phyloP scores from a whole-genome alignment of 2,329 filamentous ascomycete genomes.

The Aspergillus fructus region DNA sequence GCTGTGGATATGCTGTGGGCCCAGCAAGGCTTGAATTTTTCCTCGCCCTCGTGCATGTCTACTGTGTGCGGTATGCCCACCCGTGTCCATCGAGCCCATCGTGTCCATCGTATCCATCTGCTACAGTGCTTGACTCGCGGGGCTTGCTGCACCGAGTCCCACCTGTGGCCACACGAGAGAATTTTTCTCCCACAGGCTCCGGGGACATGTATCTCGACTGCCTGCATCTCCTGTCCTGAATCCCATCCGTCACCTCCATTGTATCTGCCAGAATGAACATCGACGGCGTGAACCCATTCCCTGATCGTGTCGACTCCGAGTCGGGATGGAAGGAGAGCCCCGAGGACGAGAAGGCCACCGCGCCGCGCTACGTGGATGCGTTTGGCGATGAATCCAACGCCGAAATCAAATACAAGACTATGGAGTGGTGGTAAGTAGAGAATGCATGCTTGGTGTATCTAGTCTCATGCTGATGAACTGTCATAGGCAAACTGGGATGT shows the following conservation, averaged over 20 bases:
- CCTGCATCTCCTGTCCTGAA: neutral
- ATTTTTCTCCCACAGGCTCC: neutral
- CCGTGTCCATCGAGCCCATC: no score
- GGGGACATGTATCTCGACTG: neutral
- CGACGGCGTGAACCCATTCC: neutral
- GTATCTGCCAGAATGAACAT: neutral
- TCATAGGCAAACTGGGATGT: conserved; percentile 38
- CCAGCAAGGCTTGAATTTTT: no score
- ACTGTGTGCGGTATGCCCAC: no score
- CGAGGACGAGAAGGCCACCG: neutral
- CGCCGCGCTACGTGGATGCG: conserved; percentile 5
- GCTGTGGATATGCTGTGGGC: no score
- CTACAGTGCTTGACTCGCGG: neutral
- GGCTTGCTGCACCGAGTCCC: neutral
- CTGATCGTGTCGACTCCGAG: neutral
- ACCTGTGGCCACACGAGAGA: neutral
- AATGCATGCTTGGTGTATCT: no score
- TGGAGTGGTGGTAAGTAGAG: conserved; percentile 40
- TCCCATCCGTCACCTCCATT: neutral
- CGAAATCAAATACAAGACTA: conserved; percentile 49
- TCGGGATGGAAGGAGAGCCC: neutral
- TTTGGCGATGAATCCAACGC: conserved; percentile 35
- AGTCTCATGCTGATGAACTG: neutral
- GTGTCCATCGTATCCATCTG: no score
- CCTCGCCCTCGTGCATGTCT: no score